Conservation (phyloP, 2,329 filamentous ascomycete genomes). For the Pseudogymnoascus sp. region DNA sequence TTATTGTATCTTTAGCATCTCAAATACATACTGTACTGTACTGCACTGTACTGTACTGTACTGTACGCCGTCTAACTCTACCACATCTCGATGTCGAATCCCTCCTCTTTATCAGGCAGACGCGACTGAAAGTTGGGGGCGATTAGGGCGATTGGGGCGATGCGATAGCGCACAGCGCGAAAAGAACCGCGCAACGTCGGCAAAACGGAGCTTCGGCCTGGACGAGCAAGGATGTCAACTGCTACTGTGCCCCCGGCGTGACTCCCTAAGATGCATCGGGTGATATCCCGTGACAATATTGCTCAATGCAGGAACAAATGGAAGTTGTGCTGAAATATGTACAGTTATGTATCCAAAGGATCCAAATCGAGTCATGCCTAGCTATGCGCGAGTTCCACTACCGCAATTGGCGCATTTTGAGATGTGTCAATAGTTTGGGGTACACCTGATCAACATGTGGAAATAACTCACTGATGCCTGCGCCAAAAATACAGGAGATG, state of each 20-base stretch:
- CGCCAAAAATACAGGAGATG: background rate
- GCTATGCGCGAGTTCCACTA: background rate
- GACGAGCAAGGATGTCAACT: background rate
- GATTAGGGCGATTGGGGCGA: conserved; percentile 5
- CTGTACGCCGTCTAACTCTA: background rate
- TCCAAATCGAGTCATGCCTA: background rate
- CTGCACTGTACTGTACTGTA: background rate
- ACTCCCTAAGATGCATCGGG: background rate
- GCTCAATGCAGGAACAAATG: background rate
- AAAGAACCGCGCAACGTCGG: conserved; percentile 9
- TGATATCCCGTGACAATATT: background rate
- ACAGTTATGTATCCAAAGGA: background rate
- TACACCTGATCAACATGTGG: background rate
- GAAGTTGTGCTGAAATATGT: background rate
- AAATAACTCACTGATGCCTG: background rate
- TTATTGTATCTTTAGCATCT: background rate
- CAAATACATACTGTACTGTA: background rate
- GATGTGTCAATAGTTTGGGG: background rate
- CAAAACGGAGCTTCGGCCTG: conserved; percentile 8
- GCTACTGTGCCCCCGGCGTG: background rate
- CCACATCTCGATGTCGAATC: background rate
- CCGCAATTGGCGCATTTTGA: background rate
- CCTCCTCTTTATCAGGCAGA: background rate
- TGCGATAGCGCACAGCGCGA: background rate
- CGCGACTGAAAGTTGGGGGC: background rate